phyloP scores from a whole-genome alignment of 805 yeast genomes.

The Saturnispora quitensis region DNA sequence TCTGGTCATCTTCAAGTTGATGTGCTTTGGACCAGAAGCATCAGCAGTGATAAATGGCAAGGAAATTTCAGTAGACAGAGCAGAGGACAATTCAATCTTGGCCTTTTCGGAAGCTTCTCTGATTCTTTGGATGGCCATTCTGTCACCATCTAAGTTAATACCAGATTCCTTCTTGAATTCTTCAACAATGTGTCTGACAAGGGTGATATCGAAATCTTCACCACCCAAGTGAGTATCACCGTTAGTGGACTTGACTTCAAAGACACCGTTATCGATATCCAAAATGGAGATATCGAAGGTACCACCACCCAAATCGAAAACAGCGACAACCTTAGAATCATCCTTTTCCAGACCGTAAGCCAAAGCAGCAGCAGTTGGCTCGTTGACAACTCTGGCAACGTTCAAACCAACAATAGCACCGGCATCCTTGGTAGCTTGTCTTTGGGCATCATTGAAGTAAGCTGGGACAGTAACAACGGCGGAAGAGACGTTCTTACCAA shows the following conservation, averaged over 20 bases:
- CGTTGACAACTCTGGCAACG: slow-evolving; percentile 82
- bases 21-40: slow-evolving; percentile 27
- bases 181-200: slow-evolving; percentile 67
- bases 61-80: slow-evolving; percentile 49
- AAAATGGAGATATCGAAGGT: slow-evolving; percentile 94
- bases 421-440: slow-evolving; percentile 94
- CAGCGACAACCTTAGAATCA: slow-evolving; percentile 61
- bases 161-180: slow-evolving; percentile 47
- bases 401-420: slow-evolving; percentile 95
- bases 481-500: slow-evolving; percentile 78
- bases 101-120: slow-evolving; percentile 73
- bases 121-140: slow-evolving; percentile 61
- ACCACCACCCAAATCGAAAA: slow-evolving; percentile 98
- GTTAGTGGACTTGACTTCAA: slow-evolving; percentile 95
- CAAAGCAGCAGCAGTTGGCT: slow-evolving; percentile 89
- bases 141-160: slow-evolving; percentile 43
- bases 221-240: slow-evolving; percentile 94
- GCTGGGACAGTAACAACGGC: slow-evolving; percentile 92
- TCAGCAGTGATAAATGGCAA: slow-evolving; percentile 58
- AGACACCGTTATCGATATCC: slow-evolving; percentile 96
- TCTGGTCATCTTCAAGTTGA: slow-evolving; percentile 51
- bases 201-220: slow-evolving; percentile 82
- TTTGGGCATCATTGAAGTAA: slow-evolving; percentile 83
- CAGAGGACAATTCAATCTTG: slow-evolving; percentile 67
- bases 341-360: slow-evolving; percentile 88